phyloP scores from a whole-genome alignment of 441 rosid genomes.

The Erodium texanum region DNA sequence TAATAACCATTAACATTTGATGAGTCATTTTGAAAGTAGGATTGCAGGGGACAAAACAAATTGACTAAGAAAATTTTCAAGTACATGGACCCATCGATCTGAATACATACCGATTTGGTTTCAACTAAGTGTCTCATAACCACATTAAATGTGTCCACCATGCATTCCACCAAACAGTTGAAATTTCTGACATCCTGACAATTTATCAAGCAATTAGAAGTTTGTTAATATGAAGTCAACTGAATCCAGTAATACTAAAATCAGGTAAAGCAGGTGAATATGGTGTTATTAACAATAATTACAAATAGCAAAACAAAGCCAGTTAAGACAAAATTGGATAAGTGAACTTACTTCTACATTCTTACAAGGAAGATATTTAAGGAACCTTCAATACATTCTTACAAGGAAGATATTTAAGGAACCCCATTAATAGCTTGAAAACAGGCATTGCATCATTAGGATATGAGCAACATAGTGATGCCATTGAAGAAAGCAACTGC shows the following conservation, averaged over 20 bases:
- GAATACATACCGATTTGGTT: conserved; percentile 41
- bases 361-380: conserved; percentile 43
- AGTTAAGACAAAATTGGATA: neutral
- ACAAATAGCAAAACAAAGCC: neutral
- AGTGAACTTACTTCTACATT: conserved; percentile 42
- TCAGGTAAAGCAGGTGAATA: neutral
- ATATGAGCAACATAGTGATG: conserved; percentile 71
- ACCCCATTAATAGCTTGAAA: conserved; percentile 47
- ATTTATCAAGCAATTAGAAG: conserved; percentile 21
- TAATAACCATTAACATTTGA: no score
- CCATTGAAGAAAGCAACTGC: conserved; percentile 59
- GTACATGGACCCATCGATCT: neutral
- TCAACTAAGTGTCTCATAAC: conserved; percentile 49
- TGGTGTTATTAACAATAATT: neutral
- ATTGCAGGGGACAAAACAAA: conserved; percentile 1
- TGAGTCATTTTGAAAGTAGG: neutral
- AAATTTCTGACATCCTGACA: conserved; percentile 54
- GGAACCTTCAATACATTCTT: conserved; percentile 36
- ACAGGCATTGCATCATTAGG: conserved; percentile 50
- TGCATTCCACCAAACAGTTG: conserved; percentile 35
- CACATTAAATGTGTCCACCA: conserved; percentile 57
- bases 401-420: conserved; percentile 45
- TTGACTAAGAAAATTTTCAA: conserved; percentile 4
- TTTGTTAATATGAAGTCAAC: conserved; percentile 11
- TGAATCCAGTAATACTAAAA: conserved; percentile 13